phyloP scores from a whole-genome alignment of 768 basidiomycete genomes.

The Boletellus ananiceps region DNA sequence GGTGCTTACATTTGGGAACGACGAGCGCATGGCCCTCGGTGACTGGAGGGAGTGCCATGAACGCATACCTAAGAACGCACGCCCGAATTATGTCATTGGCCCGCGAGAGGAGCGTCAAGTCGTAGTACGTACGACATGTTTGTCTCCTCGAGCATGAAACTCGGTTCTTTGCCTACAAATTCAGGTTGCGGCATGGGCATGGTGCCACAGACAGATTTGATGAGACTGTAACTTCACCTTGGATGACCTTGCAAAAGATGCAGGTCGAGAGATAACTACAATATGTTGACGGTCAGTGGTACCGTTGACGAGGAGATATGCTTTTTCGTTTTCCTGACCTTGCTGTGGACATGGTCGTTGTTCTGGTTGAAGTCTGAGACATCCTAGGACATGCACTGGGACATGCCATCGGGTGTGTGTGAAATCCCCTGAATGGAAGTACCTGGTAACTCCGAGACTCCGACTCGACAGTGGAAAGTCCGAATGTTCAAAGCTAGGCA shows the following conservation, averaged over 20 bases:
- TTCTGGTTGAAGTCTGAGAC: no score
- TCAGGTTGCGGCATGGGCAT: background rate
- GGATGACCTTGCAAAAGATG: conserved; percentile 92
- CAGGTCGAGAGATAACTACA: conserved; percentile 56
- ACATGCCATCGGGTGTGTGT: no score
- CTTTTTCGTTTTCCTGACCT: no score
- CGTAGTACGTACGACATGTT: conserved; percentile 53
- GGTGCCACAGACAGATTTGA: no score
- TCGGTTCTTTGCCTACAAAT: conserved; percentile 76
- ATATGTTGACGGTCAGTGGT: background rate
- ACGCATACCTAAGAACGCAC: conserved; percentile 56
- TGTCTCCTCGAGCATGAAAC: conserved; percentile 77
- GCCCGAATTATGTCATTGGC: background rate
- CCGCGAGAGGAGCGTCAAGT: background rate
- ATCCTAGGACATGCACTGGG: no score
- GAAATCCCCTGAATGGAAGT: no score
- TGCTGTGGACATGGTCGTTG: no score
- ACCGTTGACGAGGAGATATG: no score
- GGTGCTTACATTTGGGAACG: conserved; percentile 77
- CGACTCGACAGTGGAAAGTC: no score
- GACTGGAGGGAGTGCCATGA: conserved; percentile 88
- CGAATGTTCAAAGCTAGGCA: no score
- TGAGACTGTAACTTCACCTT: conserved; percentile 43
- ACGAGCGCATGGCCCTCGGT: conserved; percentile 84
- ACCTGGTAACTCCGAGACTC: no score